Percentiles rank a stretch among this genome's conserved stretches.
Conservation (phyloP, 805 yeast genomes). For the Ogataea ganodermae region DNA sequence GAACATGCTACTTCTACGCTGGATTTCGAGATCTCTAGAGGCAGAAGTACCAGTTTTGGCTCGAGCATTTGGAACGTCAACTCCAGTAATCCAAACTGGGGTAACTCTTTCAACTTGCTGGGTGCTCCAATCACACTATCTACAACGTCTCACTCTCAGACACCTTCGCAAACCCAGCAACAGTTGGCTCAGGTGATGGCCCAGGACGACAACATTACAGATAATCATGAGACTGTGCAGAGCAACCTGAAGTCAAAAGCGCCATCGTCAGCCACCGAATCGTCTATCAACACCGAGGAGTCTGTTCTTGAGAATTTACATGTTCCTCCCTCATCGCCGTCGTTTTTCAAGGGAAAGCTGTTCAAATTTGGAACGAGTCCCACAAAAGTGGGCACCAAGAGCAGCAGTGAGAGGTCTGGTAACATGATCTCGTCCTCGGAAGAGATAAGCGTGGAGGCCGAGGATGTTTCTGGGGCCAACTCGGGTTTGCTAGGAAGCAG, state of each 20-base stretch:
- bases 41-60: constrained; percentile 38
- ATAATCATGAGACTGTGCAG: background rate
- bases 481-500: constrained; percentile 23
- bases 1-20: constrained; percentile 9
- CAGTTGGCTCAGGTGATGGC: background rate
- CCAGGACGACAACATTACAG: constrained; percentile 1
- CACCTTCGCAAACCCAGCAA: constrained; percentile 7
- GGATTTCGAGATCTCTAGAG: constrained; percentile 28
- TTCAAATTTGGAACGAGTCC: constrained; percentile 41
- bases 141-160: constrained; percentile 11
- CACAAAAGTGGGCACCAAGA: constrained; percentile 30
- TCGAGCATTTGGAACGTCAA: constrained; percentile 38
- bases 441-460: constrained; percentile 15
- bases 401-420: constrained; percentile 23
- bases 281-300: constrained; percentile 30
- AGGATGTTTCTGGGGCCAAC: constrained; percentile 9
- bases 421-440: constrained; percentile 13
- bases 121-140: constrained; percentile 15
- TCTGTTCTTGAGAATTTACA: constrained; percentile 16
- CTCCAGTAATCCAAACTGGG: constrained; percentile 17
- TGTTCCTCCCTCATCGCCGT: constrained; percentile 36
- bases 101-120: constrained; percentile 17
- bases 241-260: constrained; percentile 3
- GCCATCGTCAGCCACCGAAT: constrained; percentile 11
- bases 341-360: constrained; percentile 39